phyloP scores from a whole-genome alignment of 2,329 filamentous ascomycete genomes.

The Apiospora saccharicola region DNA sequence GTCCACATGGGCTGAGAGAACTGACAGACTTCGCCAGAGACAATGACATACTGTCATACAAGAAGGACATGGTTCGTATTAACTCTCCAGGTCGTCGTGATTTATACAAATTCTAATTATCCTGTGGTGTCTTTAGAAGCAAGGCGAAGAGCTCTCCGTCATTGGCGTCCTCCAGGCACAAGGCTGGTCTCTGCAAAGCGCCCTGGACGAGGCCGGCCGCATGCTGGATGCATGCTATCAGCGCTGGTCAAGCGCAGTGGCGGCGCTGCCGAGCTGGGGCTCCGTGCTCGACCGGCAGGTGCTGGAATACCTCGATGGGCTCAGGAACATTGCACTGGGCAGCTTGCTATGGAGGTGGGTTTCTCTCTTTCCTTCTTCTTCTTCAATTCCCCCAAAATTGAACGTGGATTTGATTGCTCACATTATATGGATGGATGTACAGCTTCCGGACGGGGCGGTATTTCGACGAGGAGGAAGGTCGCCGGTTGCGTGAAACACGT shows the following conservation, averaged over 20 bases:
- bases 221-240: slow-evolving; percentile 36
- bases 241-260: slow-evolving; percentile 35
- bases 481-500: slow-evolving; percentile 16
- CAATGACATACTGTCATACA: slow-evolving; percentile 34
- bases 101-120: neutral
- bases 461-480: slow-evolving; percentile 16
- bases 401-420: neutral
- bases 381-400: neutral
- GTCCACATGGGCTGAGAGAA: neutral
- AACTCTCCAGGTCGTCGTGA: too few relatives aligned
- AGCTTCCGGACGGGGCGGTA: slow-evolving; percentile 22
- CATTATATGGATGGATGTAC: too few relatives aligned
- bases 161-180: slow-evolving; percentile 33
- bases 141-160: slow-evolving; percentile 34
- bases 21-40: slow-evolving; percentile 21
- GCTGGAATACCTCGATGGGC: slow-evolving; percentile 33
- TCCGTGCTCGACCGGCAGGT: slow-evolving; percentile 36
- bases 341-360: slow-evolving; percentile 38
- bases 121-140: slow-evolving; percentile 11
- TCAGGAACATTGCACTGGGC: slow-evolving; percentile 34
- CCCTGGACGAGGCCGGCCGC: slow-evolving; percentile 33
- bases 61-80: slow-evolving; percentile 33
- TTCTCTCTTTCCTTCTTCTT: neutral
- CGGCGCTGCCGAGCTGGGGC: slow-evolving; percentile 36
- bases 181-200: slow-evolving; percentile 33